Percentiles rank a stretch among this genome's conserved stretches.
Conservation (phyloP, 129 eudicot genomes). For the Flaveria trinervia region DNA sequence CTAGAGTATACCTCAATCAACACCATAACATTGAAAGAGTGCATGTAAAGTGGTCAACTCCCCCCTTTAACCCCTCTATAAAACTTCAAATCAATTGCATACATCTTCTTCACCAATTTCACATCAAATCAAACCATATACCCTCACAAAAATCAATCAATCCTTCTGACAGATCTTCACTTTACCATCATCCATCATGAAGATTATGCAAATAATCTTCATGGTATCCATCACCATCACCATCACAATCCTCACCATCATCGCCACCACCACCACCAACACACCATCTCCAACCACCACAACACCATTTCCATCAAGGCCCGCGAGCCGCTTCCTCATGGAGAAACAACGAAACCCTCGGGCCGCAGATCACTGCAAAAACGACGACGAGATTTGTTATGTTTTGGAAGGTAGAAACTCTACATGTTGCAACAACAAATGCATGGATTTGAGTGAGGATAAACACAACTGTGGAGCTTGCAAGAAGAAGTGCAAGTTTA, state of each 20-base stretch:
- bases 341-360: slow-evolving; percentile 45
- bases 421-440: slow-evolving; percentile 71
- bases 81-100: slow-evolving; percentile 19
- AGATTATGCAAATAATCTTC: slow-evolving; percentile 43
- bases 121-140: slow-evolving; percentile 1
- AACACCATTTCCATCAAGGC: slow-evolving; percentile 20
- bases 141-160: slow-evolving; percentile 5
- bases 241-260: slow-evolving; percentile 40
- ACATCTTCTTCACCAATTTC: slow-evolving; percentile 23
- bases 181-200: slow-evolving; percentile 11
- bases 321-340: slow-evolving; percentile 54
- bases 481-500: slow-evolving; percentile 58
- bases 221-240: slow-evolving; percentile 47
- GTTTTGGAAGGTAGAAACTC: slow-evolving; percentile 44
- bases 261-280: slow-evolving; percentile 2
- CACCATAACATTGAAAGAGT: slow-evolving; percentile 34
- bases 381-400: slow-evolving; percentile 52
- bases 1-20: slow-evolving; percentile 31
- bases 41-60: slow-evolving; percentile 39
- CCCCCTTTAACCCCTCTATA: slow-evolving; percentile 32
- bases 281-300: background rate
- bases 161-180: slow-evolving; percentile 14
- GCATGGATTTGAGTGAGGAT: slow-evolving; percentile 51
- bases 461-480: slow-evolving; percentile 60
- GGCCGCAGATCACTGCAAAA: slow-evolving; percentile 60